A percentile compares a stretch with the other conserved stretches of the same genome.
These are phyloP conservation scores for Emericellopsis terricola DNA, from an alignment of 495 filamentous ascomycete species.

Conservation along the genomic window DNA sequence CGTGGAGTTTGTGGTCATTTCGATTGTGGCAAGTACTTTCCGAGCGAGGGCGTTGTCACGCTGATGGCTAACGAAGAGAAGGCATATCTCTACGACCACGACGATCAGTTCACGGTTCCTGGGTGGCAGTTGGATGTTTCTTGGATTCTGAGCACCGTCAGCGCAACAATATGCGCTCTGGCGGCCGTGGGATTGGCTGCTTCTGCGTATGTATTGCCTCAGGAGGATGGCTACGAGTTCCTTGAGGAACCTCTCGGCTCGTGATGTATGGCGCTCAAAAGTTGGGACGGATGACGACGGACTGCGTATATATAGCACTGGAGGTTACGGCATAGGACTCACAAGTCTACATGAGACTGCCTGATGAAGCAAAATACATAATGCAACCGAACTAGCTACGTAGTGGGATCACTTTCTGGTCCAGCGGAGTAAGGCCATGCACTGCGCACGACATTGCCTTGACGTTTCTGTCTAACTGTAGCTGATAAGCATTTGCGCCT, in stretches of 20 bases:
- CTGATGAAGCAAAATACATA: too few species aligned
- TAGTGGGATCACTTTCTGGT: too few species aligned
- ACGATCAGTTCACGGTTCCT: slow-evolving; percentile 61
- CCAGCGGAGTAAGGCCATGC: too few species aligned
- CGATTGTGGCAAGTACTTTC: slow-evolving; percentile 49
- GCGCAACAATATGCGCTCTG: slow-evolving; percentile 46
- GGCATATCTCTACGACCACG: slow-evolving; percentile 70
- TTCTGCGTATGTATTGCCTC: slow-evolving; percentile 48
- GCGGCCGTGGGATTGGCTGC: slow-evolving; percentile 41
- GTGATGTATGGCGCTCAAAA: too few species aligned
- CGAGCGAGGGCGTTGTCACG: background rate
- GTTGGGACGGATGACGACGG: too few species aligned
- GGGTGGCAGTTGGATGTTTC: slow-evolving; percentile 70
- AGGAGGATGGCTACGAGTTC: slow-evolving; percentile 74
- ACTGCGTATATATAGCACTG: too few species aligned
- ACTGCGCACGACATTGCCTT: too few species aligned
- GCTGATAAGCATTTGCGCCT: too few species aligned
- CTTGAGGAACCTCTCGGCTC: slow-evolving; percentile 15
- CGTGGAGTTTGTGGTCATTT: slow-evolving; percentile 52
- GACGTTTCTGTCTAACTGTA: too few species aligned
- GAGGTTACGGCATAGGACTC: too few species aligned
- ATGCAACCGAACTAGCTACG: too few species aligned
- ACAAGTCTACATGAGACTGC: too few species aligned
- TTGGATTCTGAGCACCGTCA: slow-evolving; percentile 60
- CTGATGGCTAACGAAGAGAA: slow-evolving; percentile 14